A percentile compares a stretch with the other conserved stretches of the same genome.
phyloP scores from a whole-genome alignment of 805 yeast genomes.

The Lipomyces anomalus region DNA sequence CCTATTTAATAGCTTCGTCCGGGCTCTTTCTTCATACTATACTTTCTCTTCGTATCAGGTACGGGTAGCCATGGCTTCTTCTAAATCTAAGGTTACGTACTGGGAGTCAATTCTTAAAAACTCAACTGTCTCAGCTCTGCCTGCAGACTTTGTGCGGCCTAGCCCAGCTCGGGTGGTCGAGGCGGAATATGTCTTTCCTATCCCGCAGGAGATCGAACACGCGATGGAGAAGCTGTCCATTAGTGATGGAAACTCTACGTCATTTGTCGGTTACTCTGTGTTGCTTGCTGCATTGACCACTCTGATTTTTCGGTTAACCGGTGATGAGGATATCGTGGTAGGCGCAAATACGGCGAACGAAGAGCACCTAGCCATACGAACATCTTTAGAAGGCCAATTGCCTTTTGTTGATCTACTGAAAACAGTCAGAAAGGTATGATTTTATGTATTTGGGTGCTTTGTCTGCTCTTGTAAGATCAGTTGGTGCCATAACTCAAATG shows the following conservation, averaged over 20 bases:
- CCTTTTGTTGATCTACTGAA: conserved; percentile 48
- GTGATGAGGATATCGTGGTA: conserved; percentile 89
- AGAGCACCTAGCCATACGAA: conserved; percentile 56
- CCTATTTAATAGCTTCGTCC: no score
- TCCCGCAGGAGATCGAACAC: conserved; percentile 25
- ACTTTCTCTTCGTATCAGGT: no score
- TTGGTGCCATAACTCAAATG: not conserved
- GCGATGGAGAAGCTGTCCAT: conserved; percentile 22
- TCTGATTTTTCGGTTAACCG: conserved; percentile 73
- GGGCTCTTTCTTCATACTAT: no score
- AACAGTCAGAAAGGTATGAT: conserved; percentile 36
- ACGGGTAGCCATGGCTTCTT: conserved; percentile 26
- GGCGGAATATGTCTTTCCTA: conserved; percentile 42
- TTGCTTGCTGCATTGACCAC: conserved; percentile 65
- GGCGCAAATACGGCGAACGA: conserved; percentile 54
- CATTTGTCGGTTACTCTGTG: conserved; percentile 30
- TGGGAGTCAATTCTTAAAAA: conserved; percentile 67
- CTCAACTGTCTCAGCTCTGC: conserved; percentile 81
- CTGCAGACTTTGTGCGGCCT: conserved; percentile 81
- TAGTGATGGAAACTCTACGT: conserved; percentile 13
- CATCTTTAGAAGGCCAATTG: conserved; percentile 41
- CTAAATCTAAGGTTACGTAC: no score
- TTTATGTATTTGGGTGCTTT: conserved; percentile 16
- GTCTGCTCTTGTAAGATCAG: conserved; percentile 26
- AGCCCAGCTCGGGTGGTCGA: conserved; percentile 61